These are phyloP conservation scores for Russula olivacea DNA, from an alignment of 768 basidiomycete species.

Conservation along the genomic window DNA sequence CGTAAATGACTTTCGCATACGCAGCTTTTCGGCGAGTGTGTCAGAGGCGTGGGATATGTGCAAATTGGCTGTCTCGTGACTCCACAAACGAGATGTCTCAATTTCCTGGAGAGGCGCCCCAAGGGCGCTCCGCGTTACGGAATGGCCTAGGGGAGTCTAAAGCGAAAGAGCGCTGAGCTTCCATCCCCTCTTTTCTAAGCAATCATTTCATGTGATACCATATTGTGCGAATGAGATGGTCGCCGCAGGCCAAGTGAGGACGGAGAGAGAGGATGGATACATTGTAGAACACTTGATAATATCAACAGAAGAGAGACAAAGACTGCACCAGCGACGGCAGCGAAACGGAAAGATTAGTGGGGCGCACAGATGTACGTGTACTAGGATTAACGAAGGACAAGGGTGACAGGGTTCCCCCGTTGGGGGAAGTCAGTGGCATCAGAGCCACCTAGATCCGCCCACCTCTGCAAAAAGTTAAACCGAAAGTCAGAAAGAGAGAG, in stretches of 20 bases:
- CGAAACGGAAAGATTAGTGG: constrained; percentile 9
- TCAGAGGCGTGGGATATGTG: neutral
- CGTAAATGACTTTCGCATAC: neutral
- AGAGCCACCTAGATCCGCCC: constrained; percentile 57
- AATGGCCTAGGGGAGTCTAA: neutral
- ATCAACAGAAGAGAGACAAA: constrained; percentile 14
- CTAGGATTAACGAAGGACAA: constrained; percentile 2
- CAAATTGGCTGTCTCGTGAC: constrained; percentile 7
- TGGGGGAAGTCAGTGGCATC: constrained; percentile 18
- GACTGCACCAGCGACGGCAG: constrained; percentile 1
- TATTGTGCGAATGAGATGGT: neutral
- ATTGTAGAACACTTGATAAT: constrained; percentile 21
- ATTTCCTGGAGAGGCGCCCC: constrained; percentile 4
- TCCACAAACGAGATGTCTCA: neutral
- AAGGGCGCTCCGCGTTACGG: constrained; percentile 11
- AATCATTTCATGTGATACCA: neutral
- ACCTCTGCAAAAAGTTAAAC: constrained; percentile 39
- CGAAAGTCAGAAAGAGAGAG: neutral
- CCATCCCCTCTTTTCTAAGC: neutral
- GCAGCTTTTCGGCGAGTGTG: neutral
- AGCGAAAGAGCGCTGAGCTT: neutral
- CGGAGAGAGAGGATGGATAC: constrained; percentile 18
- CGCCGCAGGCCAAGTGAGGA: neutral
- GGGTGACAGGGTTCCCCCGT: neutral
- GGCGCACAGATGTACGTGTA: constrained; percentile 18